Evolutionary conservation across 257 asterid species (phyloP), one percentile per base, ranked within the genome.

Genomic region (Salvia miltiorrhiza): DNA sequence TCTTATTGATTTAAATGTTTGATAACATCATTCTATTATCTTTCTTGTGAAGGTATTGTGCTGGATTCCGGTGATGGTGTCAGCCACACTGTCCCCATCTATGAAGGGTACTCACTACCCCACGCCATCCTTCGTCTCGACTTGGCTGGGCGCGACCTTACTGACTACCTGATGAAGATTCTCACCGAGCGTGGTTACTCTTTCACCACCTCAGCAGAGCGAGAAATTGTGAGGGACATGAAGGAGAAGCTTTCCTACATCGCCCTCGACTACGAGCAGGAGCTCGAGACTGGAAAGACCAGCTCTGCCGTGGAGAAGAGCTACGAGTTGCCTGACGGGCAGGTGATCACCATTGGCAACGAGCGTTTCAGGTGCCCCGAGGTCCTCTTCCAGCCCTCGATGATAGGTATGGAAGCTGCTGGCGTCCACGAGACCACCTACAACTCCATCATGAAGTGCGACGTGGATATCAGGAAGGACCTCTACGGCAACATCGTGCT

Each of bases 11-110:
- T 64, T 65, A 30, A 26, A 30, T 20, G 33, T 6, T n/a, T 28
- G 66, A 33, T 61, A 21, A 71, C 60, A 54, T 60, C 23, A 37
- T 56, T 45, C 59, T 57, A 7, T 32, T 50, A 4, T 37, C 19
- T 65, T 73, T 63, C 61, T 49, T 75, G 69, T 43, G 39, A 63
- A 82, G 87, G 87, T 67, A 82, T 82, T 58, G 84, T 82, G 73
- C 76, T 82, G 76, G 87, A 82, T 72, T 82, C 87, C 43, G 87
- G 87, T 50, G 87, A 82, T 71, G 87, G 87, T 70, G 87, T 82
- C 21, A 82, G 87, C 40, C 87, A 82, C 73, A 82, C 87, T 3
- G 87, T 82, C 73, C 87, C 87, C 47, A 82, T 82, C 74, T 82
- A 82, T 2, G 87, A 82, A 72, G 87, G 87, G 39, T 82, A 82